Evolutionary conservation across 23 red algal genomes (phyloP).

Genomic region (Agarophyton chilense): DNA sequence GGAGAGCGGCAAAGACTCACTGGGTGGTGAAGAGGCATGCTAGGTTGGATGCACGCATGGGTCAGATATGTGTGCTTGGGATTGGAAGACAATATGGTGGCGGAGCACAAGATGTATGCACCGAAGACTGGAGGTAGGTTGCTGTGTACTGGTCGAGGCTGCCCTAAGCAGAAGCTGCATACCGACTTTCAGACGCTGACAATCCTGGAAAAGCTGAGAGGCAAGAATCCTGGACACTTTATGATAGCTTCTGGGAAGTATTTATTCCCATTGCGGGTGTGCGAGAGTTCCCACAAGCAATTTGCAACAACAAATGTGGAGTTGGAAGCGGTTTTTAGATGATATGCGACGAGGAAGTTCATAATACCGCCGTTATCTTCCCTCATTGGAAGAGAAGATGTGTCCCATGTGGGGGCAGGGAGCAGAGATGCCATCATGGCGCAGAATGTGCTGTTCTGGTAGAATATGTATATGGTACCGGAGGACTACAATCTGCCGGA

Average conservation of each 20-base stretch:
- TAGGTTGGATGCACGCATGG: too few relatives aligned
- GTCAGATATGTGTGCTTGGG: too few relatives aligned
- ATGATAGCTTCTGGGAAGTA: too few relatives aligned
- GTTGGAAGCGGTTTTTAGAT: background rate
- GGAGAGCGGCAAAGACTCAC: too few relatives aligned
- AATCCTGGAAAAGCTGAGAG: too few relatives aligned
- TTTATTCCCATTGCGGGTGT: too few relatives aligned
- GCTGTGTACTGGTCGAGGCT: background rate
- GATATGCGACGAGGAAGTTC: background rate
- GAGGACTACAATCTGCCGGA: slow-evolving; percentile 29
- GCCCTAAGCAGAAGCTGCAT: background rate
- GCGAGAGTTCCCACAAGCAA: background rate
- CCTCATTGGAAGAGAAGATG: background rate
- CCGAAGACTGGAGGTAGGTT: slow-evolving; percentile 16
- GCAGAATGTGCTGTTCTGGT: background rate
- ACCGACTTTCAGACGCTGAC: too few relatives aligned
- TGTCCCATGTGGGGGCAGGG: slow-evolving; percentile 24
- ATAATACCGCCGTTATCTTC: slow-evolving; percentile 9
- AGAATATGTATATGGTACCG: slow-evolving; percentile 35
- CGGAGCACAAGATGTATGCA: slow-evolving; percentile 3
- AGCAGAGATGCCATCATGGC: too few relatives aligned
- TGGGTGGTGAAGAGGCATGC: too few relatives aligned
- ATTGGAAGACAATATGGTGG: too few relatives aligned
- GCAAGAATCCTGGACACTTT: too few relatives aligned
- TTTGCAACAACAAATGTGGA: background rate